phyloP scores from a whole-genome alignment of 2,329 filamentous ascomycete species.

The Fusarium sp. region DNA sequence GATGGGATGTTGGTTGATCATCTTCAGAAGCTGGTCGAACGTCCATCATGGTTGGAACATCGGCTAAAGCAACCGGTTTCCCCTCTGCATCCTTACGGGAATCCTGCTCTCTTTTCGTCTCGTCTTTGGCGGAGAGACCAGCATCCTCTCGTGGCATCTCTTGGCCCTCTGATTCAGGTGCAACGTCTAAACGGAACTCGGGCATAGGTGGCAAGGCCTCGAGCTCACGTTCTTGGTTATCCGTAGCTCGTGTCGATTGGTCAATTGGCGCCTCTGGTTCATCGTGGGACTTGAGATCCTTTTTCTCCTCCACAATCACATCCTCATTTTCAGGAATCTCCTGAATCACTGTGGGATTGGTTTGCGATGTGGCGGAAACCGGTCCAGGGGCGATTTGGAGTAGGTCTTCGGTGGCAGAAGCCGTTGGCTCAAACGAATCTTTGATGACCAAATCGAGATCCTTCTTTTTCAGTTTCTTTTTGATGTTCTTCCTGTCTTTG shows the following conservation, averaged over 20 bases:
- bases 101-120: constrained; percentile 4
- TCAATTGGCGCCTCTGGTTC: background rate
- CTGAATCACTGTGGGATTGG: background rate
- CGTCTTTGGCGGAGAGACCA: constrained; percentile 6
- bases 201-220: background rate
- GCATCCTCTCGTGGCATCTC: constrained; percentile 3
- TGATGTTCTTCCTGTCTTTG: constrained; percentile 45
- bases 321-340: background rate
- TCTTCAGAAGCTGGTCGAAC: constrained; percentile 1
- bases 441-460: constrained; percentile 35
- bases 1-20: background rate
- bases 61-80: background rate
- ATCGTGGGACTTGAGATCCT: background rate
- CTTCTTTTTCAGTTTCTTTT: constrained; percentile 40
- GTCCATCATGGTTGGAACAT: background rate
- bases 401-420: background rate
- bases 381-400: background rate
- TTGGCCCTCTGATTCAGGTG: constrained; percentile 11
- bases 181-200: background rate
- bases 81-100: background rate
- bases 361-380: background rate
- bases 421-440: constrained; percentile 11
- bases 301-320: background rate
- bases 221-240: background rate
- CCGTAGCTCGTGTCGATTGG: background rate